Base-by-base conservation (phyloP, 768 basidiomycete genomes). In the Termitomyces titanicus region DNA sequence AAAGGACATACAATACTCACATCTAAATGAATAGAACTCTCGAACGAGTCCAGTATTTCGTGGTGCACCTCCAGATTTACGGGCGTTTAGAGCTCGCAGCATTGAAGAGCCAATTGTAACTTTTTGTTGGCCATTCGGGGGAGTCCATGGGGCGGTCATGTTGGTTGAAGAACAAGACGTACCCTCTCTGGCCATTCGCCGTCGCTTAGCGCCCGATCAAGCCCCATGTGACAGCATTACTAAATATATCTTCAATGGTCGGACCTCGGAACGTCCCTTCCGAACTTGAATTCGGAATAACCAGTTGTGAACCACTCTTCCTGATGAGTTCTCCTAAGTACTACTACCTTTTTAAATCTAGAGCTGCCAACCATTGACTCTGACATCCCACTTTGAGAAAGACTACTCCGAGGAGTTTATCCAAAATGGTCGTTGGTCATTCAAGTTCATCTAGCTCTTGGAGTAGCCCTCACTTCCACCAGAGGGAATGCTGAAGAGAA, bases 21-120 rank as follows among this genome's bases (percentile, higher is more conserved):
- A 92, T 61, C 86, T 78, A 63, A 92, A 81, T n/a, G 86, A 83
- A 66, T 86, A 88, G 68, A 89, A 88, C 60, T 89, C 85, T 51
- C 80, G 47, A 82, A 25, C 85, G 83, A 52, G 82, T 71, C 53
- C 75, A 75, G 35, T 10, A 61, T 74, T 65, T 27, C 68, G 68
- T 6, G 77, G 69, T 1, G 73, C 72, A 25, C 81, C 82, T 63
- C 83, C 84, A 22, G 80, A 79, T 65, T 84, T 87, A 63, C 88
- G 83, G 10, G 85, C 82, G 66, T 84, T 89, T 64, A 92, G 77
- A 3, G 84, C 80, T 53, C 81, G 78, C n/a, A 70, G 70, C 44
- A 91, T 75, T 1, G 88, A 87, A 0, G 75, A 63, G 20, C 89
- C 89, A 3, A 51, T 25, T 10, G 38, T 51, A 51, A 89, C 82